phyloP scores from a whole-genome alignment of 164 flowering plant genomes.

The Vitis rupestris region DNA sequence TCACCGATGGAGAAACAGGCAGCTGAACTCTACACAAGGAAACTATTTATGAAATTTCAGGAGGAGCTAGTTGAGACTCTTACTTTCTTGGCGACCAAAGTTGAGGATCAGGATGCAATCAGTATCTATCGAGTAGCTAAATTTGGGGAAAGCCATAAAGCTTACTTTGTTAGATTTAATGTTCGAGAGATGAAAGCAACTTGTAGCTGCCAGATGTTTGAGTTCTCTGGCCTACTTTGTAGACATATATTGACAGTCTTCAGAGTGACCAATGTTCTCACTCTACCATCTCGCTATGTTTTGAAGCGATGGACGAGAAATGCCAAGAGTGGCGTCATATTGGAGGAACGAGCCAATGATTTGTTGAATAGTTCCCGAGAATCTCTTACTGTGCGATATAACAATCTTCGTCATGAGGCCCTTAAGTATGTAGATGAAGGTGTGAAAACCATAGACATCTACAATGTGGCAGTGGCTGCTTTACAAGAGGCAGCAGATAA shows the following conservation, averaged over 20 bases:
- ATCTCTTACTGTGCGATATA: slow-evolving; percentile 26
- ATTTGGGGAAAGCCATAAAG: slow-evolving; percentile 36
- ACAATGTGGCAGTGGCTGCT: slow-evolving; percentile 27
- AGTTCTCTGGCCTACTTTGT: slow-evolving; percentile 40
- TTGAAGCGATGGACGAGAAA: slow-evolving; percentile 43
- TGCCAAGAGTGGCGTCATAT: slow-evolving; percentile 36
- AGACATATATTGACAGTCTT: slow-evolving; percentile 39
- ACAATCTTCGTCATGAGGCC: slow-evolving; percentile 28
- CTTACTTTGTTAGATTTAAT: slow-evolving; percentile 28
- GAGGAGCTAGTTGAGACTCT: slow-evolving; percentile 43
- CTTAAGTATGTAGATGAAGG: slow-evolving; percentile 36
- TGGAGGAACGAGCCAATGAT: slow-evolving; percentile 28
- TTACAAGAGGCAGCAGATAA: slow-evolving; percentile 26
- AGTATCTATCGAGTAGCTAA: slow-evolving; percentile 35
- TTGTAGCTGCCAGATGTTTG: slow-evolving; percentile 47
- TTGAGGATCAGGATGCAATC: slow-evolving; percentile 22
- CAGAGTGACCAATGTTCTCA: slow-evolving; percentile 42
- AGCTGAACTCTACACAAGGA: slow-evolving; percentile 42
- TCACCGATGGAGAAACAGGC: slow-evolving; percentile 53
- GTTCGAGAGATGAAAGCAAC: slow-evolving; percentile 28
- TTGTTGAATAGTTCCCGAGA: slow-evolving; percentile 21
- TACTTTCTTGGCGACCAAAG: slow-evolving; percentile 33
- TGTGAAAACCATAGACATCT: slow-evolving; percentile 15
- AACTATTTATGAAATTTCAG: slow-evolving; percentile 45
- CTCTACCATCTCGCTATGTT: slow-evolving; percentile 33